A percentile compares a stretch with the other conserved stretches of the same genome.
phyloP scores from a whole-genome alignment of 2,329 filamentous ascomycete species.

The Teratosphaeria viscida region DNA sequence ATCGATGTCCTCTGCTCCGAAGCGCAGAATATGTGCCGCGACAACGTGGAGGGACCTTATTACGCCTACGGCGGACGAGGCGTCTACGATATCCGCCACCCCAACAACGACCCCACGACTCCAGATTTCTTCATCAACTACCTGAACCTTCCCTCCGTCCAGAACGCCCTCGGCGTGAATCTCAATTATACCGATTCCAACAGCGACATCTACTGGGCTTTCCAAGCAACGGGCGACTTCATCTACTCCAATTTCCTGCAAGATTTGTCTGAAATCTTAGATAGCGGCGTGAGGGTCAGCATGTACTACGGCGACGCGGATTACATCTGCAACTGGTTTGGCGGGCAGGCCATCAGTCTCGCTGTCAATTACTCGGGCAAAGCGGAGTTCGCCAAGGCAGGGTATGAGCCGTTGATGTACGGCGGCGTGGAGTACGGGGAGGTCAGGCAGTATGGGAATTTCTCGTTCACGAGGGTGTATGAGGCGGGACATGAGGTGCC shows the following conservation, averaged over 20 bases:
- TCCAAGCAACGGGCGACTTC: conserved; percentile 44
- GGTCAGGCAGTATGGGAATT: conserved; percentile 15
- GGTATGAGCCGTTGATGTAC: conserved; percentile 26
- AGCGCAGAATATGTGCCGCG: conserved; percentile 46
- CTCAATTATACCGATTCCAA: conserved; percentile 4
- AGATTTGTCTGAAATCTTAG: conserved; percentile 32
- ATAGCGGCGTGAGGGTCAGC: conserved; percentile 26
- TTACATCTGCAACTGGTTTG: conserved; percentile 32
- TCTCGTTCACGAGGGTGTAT: conserved; percentile 18
- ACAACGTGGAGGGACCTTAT: conserved; percentile 49
- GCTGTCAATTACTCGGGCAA: conserved; percentile 27
- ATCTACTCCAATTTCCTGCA: conserved; percentile 48
- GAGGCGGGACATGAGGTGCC: conserved; percentile 30
- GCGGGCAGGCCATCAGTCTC: conserved; percentile 26
- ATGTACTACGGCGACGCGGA: conserved; percentile 11
- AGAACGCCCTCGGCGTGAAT: conserved; percentile 12
- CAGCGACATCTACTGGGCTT: conserved; percentile 6
- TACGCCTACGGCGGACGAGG: conserved; percentile 43
- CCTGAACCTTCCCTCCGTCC: conserved; percentile 50
- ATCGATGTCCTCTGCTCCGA: conserved; percentile 39
- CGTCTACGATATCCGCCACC: conserved; percentile 51
- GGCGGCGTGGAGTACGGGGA: conserved; percentile 31
- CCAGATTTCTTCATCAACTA: conserved; percentile 52
- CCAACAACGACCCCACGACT: conserved; percentile 49
- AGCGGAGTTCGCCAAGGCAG: conserved; percentile 15